These are phyloP conservation scores for Strigomonas galati DNA, from an alignment of 208 protist species.

Conservation along the genomic window DNA sequence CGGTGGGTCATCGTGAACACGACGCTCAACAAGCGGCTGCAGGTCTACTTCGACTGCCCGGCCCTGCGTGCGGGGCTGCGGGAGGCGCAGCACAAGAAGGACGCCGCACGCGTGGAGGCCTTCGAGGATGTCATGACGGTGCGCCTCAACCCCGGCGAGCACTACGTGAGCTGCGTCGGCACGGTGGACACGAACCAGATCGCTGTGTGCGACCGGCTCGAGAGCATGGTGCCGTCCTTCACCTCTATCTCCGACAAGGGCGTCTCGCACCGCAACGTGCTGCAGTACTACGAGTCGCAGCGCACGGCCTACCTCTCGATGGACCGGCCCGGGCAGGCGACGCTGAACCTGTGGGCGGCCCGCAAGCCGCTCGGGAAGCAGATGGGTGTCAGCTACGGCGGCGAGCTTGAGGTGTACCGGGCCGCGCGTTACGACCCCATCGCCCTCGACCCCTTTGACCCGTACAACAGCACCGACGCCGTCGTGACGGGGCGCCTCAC, in stretches of 20 bases:
- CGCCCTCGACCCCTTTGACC: slow-evolving; percentile 18
- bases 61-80: slow-evolving; percentile 22
- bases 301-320: slow-evolving; percentile 54
- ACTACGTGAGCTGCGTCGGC: slow-evolving; percentile 78
- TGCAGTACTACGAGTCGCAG: slow-evolving; percentile 60
- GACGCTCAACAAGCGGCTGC: slow-evolving; percentile 46
- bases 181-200: slow-evolving; percentile 51
- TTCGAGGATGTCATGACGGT: slow-evolving; percentile 39
- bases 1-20: slow-evolving; percentile 79
- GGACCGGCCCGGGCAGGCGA: slow-evolving; percentile 53
- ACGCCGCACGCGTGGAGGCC: slow-evolving; percentile 22
- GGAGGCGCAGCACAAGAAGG: slow-evolving; percentile 21
- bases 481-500: slow-evolving; percentile 71
- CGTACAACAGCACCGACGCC: slow-evolving; percentile 27
- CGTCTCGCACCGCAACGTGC: slow-evolving; percentile 37
- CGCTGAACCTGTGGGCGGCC: slow-evolving; percentile 74
- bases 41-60: slow-evolving; percentile 52
- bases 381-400: slow-evolving; percentile 38
- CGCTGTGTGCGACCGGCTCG: slow-evolving; percentile 55
- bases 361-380: slow-evolving; percentile 33
- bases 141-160: slow-evolving; percentile 61
- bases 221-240: slow-evolving; percentile 48
- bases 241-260: slow-evolving; percentile 26
- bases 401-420: slow-evolving; percentile 26
- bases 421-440: slow-evolving; percentile 12